Base-by-base conservation (phyloP, 192 early-diverging fungal genomes). In the Podila epicladia region DNA sequence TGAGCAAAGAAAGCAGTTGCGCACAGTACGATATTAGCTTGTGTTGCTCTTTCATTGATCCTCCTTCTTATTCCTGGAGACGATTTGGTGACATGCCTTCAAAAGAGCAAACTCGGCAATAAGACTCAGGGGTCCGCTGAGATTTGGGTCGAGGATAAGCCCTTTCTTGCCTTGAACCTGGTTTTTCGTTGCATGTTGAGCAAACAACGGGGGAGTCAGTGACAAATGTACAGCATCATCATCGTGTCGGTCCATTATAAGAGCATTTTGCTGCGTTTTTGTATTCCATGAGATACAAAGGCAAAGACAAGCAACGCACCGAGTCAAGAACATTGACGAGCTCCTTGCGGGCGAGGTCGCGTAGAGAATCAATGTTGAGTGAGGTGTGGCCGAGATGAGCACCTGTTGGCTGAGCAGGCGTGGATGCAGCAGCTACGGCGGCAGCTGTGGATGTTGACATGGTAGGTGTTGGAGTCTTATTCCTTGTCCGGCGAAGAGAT, bases 151-250 rank as follows among this genome's bases (percentile, higher is more conserved):
- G n/a, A 98, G 85, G 19, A 98, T 94, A 22, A 98, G 82, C 22
- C 91, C 93, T 80, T 97, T 98, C 67, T 92, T 90, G 35, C 96
- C 97, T 69, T 94, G 91, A 35, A 98, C 92, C 94, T 94, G 58
- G 62, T 29, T 33, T 32, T 45, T 22, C 24, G 8, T 55, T 22
- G 53, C 24, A 26, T 2, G n/a, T 55, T 55, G 20, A 17, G 53
- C 6, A 55, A 55, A 17, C 3, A 53, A 51, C 1, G 20, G 15
- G 4, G 1, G 41, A 45, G 41, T 45, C 41, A 45, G 41, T 45
- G 41, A 45, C 41, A 17, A 45, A 45, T 45, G 12, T 17, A 45
- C 41, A 45, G 41, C 15, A 45, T 0, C 41, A 45, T 45, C 41
- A 45, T 12, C 2, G 15, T 15, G 13, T 4, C 38, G 9, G 11